Base-by-base conservation (phyloP, 2,329 filamentous ascomycete species). In the Tothia fuscella region DNA sequence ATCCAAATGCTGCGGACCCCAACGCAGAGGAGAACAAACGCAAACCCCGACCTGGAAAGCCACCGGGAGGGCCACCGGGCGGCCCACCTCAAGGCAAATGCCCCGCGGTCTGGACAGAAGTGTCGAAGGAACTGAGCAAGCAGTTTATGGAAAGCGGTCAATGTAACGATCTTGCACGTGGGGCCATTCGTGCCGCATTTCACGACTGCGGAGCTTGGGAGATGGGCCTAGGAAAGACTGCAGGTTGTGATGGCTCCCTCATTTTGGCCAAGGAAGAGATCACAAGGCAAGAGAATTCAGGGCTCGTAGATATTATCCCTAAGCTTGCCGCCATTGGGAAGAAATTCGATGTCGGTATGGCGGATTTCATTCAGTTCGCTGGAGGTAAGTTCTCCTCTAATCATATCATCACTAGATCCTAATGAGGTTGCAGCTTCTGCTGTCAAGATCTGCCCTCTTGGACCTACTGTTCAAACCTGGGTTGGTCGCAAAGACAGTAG, bases 351-450 rank as follows among this genome's bases (percentile, higher is more conserved):
- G 60, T 72, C n/a, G 58, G 62, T 9, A 67, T 70, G 48, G 72
- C 71, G 14, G 72, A 76, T 53, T 55, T 76, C 12, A 67, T 72
- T 30, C 69, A 74, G 51, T 65, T 72, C 38, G 68, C 63, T 2
- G 63, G 47, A 20, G 46, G 48, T 52, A 46, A 17, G 47, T 38
- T n/a, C 38, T 47, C 26, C 42, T 20, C 16, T 30, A 13, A 17
- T 25, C 12, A 5, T 31, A 5, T 31, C 3, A 4, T 19, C 26
- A 17, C 5, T 26, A 10, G 16, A 22, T 21, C 12, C 17, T 21
- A 41, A 26, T 20, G 14, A 26, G 10, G 7, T 19, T 51, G 52
- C 59, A 54, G 60, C 57, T 35, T 58, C 67, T 26, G 70, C 65
- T 3, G 66, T 67, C 3, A 62, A 68, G 2, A 60, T 62, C 16